Evolutionary conservation across 495 filamentous ascomycete genomes (phyloP), one percentile per base, ranked within the genome.

Genomic region (Massariosphaeria phaeospora): DNA sequence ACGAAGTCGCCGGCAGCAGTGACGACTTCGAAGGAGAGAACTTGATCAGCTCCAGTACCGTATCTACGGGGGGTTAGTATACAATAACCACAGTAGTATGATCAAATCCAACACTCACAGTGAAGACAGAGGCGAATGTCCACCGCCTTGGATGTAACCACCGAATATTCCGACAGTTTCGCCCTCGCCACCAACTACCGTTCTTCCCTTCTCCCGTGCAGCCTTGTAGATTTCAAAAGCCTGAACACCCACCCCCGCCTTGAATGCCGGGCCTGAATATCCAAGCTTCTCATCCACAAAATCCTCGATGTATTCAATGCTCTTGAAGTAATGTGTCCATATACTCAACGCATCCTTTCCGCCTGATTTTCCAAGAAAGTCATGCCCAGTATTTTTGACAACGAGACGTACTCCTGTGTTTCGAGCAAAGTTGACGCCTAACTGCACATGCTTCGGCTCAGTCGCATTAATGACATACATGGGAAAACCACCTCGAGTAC

Each of bases 381-480:
- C 57, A 30, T 86, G 84, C 21, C 85, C 84, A 2, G 84, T 89
- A 58, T 86, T 87, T 70, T 84, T 85, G 48, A 86, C 73, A 0
- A 82, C 71, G 1, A 88, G 68, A 25, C 83, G 71, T 0, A 86
- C 53, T 15, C 78, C 76, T 18, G 69, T 70, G 15, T 84, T 77
- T 35, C 79, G 70, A 1, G 82, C 83, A 69, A 85, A 85, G 65
- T 79, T 79, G 24, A 86, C 75, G 0, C 79, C 78, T 8, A 76
- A 69, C 55, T 81, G 78, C 29, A 85, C 67, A 55, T 88, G 76
- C 41, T 71, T 71, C 11, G 76, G 76, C 7, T 64, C 77, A 27
- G 68, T 76, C 0, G 75, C 81, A 26, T 82, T 82, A 38, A 86
- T 76, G 4, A 79, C 76, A 48, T 84, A 84, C 31, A 67, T 71